Percentiles rank a stretch among this genome's conserved stretches.
phyloP scores from a whole-genome alignment of 805 yeast genomes.

The Dipodascus geniculatus region DNA sequence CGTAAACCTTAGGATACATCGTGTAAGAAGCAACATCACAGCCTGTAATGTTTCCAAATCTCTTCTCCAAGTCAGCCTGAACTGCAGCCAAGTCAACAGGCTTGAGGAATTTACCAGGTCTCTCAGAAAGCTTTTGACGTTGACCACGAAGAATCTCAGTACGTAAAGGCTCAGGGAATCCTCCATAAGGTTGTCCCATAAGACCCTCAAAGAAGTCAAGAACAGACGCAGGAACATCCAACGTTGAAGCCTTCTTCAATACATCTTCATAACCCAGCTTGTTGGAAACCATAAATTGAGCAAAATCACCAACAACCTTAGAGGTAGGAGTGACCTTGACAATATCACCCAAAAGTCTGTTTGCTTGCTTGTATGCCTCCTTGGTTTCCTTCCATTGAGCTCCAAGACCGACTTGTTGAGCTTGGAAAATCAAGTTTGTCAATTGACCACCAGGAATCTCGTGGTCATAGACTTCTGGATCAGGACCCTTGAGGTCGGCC shows the following conservation, averaged over 20 bases:
- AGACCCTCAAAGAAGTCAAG: slow-evolving; percentile 97
- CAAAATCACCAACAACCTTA: slow-evolving; percentile 98
- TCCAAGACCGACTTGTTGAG: slow-evolving; percentile 97
- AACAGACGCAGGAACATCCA: slow-evolving; percentile 98
- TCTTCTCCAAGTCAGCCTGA: slow-evolving; percentile 57
- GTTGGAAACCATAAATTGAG: slow-evolving; percentile 98
- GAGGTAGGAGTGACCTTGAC: slow-evolving; percentile 99
- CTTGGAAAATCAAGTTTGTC: slow-evolving; percentile 96
- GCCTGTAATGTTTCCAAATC: slow-evolving; percentile 75
- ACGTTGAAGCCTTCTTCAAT: slow-evolving; percentile 68
- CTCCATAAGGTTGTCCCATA: slow-evolving; percentile 99
- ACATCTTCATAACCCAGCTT: slow-evolving; percentile 81
- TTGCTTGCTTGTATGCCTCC: slow-evolving; percentile 86
- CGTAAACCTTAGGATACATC: slow-evolving; percentile 97
- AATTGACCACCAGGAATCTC: slow-evolving; percentile 99
- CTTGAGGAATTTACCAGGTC: slow-evolving; percentile 86
- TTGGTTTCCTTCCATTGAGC: slow-evolving; percentile 95
- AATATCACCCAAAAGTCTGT: slow-evolving; percentile 83
- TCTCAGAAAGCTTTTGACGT: slow-evolving; percentile 75
- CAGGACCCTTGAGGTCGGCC: slow-evolving; percentile 98
- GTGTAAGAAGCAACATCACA: slow-evolving; percentile 88
- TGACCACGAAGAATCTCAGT: slow-evolving; percentile 81
- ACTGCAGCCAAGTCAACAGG: slow-evolving; percentile 72
- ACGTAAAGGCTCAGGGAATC: slow-evolving; percentile 98
- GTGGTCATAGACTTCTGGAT: slow-evolving; percentile 96